Evolutionary conservation across 2,329 filamentous ascomycete genomes (phyloP).

Genomic region (Pyrenophora seminiperda): DNA sequence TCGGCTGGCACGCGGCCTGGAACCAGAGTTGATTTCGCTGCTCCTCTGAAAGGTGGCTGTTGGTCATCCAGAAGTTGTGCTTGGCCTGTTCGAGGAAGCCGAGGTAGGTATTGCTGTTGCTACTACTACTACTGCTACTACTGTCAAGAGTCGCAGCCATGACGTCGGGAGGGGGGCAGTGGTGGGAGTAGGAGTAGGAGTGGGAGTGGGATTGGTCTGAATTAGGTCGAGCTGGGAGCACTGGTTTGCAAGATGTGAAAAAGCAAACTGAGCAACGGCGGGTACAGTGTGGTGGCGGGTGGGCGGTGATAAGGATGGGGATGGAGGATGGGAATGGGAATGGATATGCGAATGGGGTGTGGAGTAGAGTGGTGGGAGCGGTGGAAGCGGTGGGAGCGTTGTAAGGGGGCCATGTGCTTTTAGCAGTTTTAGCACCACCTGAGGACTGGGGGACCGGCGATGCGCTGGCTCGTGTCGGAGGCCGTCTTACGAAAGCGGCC

Average conservation of each 20-base stretch:
- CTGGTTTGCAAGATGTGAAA: not conserved
- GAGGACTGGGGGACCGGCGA: conserved; percentile 22
- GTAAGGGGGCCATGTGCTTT: conserved; percentile 35
- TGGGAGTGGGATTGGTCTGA: not conserved
- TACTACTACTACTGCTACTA: conserved; percentile 22
- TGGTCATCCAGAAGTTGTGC: conserved; percentile 42
- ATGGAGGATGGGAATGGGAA: conserved; percentile 29
- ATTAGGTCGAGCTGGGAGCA: no score
- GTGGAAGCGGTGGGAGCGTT: conserved; percentile 11
- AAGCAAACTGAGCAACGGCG: conserved; percentile 28
- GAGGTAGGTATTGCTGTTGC: conserved; percentile 21
- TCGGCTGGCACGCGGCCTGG: conserved; percentile 29
- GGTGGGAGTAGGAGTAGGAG: conserved; percentile 9
- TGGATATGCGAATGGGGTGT: conserved; percentile 33
- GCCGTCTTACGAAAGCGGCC: conserved; percentile 36
- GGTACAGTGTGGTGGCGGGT: conserved; percentile 18
- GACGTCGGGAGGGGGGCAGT: conserved; percentile 12
- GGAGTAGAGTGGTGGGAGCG: no score
- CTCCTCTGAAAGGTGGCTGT: conserved; percentile 43
- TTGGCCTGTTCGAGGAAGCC: conserved; percentile 45
- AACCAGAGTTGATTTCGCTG: conserved; percentile 45
- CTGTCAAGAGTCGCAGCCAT: conserved; percentile 36
- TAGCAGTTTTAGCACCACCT: conserved; percentile 39
- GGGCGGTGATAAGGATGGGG: conserved; percentile 10
- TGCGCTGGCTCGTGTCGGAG: conserved; percentile 44